Evolutionary conservation across 2,329 filamentous ascomycete genomes (phyloP).

Genomic region (Hypocreales sp.): DNA sequence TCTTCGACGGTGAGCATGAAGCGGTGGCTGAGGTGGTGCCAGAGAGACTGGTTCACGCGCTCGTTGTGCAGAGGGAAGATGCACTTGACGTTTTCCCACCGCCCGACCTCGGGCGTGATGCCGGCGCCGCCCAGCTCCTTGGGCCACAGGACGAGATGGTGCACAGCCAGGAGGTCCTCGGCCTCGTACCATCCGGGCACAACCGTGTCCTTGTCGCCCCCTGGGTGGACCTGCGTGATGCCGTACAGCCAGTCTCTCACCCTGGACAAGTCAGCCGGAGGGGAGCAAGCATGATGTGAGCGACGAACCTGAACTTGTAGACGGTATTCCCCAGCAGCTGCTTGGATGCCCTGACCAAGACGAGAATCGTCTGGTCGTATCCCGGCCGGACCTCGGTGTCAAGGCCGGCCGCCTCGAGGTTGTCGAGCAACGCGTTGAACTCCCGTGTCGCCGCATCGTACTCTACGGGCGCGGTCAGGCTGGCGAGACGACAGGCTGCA

Average conservation of each 20-base stretch:
- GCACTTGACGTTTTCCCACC: conserved; percentile 44
- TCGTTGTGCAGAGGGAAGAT: conserved; percentile 50
- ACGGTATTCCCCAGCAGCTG: conserved; percentile 48
- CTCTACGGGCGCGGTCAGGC: conserved; percentile 12
- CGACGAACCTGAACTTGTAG: conserved; percentile 27
- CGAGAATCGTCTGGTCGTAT: conserved; percentile 47
- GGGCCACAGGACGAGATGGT: conserved; percentile 47
- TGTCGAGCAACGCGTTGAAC: conserved; percentile 33
- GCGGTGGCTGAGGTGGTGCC: conserved; percentile 39
- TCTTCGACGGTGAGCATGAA: conserved; percentile 33
- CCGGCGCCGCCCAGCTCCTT: conserved; percentile 45
- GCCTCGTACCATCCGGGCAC: conserved; percentile 38
- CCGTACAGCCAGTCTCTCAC: conserved; percentile 65
- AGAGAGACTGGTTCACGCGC: conserved; percentile 35
- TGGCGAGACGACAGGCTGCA: not conserved
- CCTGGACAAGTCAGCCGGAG: too few species aligned
- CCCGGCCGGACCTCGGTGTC: conserved; percentile 59
- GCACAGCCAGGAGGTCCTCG: conserved; percentile 55
- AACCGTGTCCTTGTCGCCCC: conserved; percentile 34
- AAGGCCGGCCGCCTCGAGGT: conserved; percentile 46
- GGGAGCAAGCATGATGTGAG: not conserved
- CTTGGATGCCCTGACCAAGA: conserved; percentile 50
- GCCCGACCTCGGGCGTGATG: conserved; percentile 39
- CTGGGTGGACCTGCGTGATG: conserved; percentile 47
- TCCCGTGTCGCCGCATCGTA: conserved; percentile 17